A percentile compares a stretch with the other conserved stretches of the same genome.
These are phyloP conservation scores for Pontederia paniculata DNA, from an alignment of 176 grass and related monocot species.

Conservation along the genomic window DNA sequence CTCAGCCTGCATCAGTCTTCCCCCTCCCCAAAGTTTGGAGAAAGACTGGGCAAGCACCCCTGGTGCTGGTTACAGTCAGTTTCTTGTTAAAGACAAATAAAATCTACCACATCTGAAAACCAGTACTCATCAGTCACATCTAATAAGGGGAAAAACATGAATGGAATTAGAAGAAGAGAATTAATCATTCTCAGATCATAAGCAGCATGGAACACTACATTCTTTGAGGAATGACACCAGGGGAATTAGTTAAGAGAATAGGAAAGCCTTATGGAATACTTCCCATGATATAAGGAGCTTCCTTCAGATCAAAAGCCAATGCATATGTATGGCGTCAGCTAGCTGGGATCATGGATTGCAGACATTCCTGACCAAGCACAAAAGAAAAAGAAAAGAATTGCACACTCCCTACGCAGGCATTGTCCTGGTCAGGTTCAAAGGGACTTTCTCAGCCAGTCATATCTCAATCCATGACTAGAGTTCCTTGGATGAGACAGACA, in stretches of 20 bases:
- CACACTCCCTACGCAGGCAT: conserved; percentile 99
- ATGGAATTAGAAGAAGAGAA: too few relatives aligned
- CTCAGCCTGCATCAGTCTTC: conserved; percentile 16
- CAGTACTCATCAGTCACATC: too few relatives aligned
- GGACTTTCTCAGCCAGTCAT: conserved; percentile 97
- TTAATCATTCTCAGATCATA: too few relatives aligned
- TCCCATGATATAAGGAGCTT: not conserved
- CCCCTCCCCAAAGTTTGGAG: not conserved
- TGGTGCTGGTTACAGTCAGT: conserved; percentile 17
- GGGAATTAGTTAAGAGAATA: too few relatives aligned
- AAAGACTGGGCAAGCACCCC: conserved; percentile 17
- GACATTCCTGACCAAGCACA: conserved; percentile 11
- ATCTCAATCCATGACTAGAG: conserved; percentile 25
- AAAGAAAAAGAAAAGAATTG: conserved; percentile 50
- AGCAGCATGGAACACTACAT: too few relatives aligned
- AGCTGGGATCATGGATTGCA: not conserved
- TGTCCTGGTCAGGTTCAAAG: conserved; percentile 99
- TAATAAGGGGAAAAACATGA: too few relatives aligned
- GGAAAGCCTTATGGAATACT: not conserved
- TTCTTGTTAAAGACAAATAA: conserved; percentile 14
- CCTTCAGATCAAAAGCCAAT: not conserved
- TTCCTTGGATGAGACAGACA: conserved; percentile 39
- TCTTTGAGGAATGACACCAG: too few relatives aligned
- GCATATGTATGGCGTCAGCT: not conserved
- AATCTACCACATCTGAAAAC: conserved; percentile 8